Conservation (phyloP, 768 basidiomycete species). For the Dacryopinax primogenitus region DNA sequence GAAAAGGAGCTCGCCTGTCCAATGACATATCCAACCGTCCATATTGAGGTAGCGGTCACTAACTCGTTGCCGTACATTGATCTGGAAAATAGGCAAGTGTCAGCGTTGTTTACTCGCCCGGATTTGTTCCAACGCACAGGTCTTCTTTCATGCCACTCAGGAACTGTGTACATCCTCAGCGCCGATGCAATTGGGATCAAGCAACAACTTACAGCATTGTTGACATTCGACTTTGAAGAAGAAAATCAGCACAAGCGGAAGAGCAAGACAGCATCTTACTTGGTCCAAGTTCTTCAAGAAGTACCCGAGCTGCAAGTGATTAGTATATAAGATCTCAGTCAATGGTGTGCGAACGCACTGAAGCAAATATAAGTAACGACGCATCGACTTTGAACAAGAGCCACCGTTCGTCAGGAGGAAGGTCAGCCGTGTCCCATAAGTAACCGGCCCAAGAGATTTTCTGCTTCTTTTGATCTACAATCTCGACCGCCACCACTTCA, state of each 20-base stretch:
- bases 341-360: conserved; percentile 11
- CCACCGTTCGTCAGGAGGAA: conserved; percentile 18
- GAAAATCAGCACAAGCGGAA: background rate
- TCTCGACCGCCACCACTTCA: background rate
- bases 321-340: background rate
- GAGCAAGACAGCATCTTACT: background rate
- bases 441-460: conserved; percentile 19
- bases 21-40: conserved; percentile 21
- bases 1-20: conserved; percentile 13
- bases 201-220: conserved; percentile 17
- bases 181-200: too few relatives aligned
- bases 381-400: conserved; percentile 24
- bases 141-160: conserved; percentile 23
- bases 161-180: too few relatives aligned
- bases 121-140: conserved; percentile 8
- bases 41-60: conserved; percentile 17
- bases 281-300: conserved; percentile 17
- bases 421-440: conserved; percentile 23
- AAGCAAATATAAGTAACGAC: conserved; percentile 20
- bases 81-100: background rate
- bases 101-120: too few relatives aligned
- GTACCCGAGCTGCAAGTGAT: conserved; percentile 14
- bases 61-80: conserved; percentile 21
- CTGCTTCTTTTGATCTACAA: conserved; percentile 7
- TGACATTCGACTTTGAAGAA: conserved; percentile 19